Conservation (phyloP, 169 alveolate species). For the Plasmodium reichenowi region DNA sequence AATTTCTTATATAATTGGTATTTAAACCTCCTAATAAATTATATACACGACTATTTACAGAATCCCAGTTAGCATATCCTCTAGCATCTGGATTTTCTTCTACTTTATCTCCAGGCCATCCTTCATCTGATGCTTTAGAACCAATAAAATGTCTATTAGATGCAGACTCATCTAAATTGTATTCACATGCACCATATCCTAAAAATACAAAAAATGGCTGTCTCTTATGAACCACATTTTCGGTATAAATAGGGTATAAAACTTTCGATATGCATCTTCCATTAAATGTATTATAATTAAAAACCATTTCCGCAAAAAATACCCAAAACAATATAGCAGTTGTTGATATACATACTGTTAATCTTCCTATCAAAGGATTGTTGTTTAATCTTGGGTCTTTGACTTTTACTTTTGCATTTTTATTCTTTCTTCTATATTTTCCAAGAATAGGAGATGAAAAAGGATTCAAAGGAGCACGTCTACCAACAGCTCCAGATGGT, state of each 20-base stretch:
- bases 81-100: slow-evolving; percentile 75
- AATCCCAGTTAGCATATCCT: slow-evolving; percentile 78
- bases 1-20: slow-evolving; percentile 85
- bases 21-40: slow-evolving; percentile 83
- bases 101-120: slow-evolving; percentile 85
- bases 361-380: slow-evolving; percentile 81
- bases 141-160: slow-evolving; percentile 82
- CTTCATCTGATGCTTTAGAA: slow-evolving; percentile 79
- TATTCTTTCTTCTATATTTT: slow-evolving; percentile 57
- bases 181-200: slow-evolving; percentile 90
- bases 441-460: slow-evolving; percentile 47
- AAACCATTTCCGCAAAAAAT: slow-evolving; percentile 80
- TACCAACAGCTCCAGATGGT: slow-evolving; percentile 76
- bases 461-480: slow-evolving; percentile 80
- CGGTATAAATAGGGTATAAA: slow-evolving; percentile 82
- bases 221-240: slow-evolving; percentile 11
- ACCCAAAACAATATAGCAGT: slow-evolving; percentile 75
- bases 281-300: slow-evolving; percentile 85
- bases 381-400: slow-evolving; percentile 79
- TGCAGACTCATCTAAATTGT: slow-evolving; percentile 80
- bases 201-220: slow-evolving; percentile 81
- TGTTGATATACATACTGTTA: slow-evolving; percentile 75
- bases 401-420: slow-evolving; percentile 32
- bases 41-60: slow-evolving; percentile 81
- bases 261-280: slow-evolving; percentile 87